Base-by-base conservation (phyloP, 2,329 filamentous ascomycete genomes). In the Aspergillus puulaauensis region DNA sequence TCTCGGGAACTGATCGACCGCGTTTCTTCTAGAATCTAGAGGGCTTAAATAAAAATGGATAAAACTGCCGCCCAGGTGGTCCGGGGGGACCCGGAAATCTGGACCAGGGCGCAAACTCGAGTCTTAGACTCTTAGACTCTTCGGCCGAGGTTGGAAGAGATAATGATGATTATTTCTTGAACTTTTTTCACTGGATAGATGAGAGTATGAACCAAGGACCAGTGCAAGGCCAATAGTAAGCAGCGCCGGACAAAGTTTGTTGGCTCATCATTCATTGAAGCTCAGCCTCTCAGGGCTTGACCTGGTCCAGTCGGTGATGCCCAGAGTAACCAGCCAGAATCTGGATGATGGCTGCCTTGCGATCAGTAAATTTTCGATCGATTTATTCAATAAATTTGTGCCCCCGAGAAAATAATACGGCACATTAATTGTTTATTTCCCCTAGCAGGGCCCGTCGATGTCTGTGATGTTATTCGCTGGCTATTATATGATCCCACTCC, bases 271-370 rank as follows among this genome's bases (percentile, higher is more conserved):
- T 31, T 8, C 27, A 31, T 31, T 31, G 27, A 31, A 4, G 27
- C 27, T 31, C 27, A 31, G 27, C 27, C 27, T 31, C 27, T 31
- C 27, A 31, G 27, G 27, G 27, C 27, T 31, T 31, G 27, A 31
- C 57, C 54, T 35, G 27, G 53, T 17, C 40, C 46, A 46, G 56
- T 56, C 60, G 52, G 57, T 60, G 60, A 61, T 61, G 57, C 60
- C 55, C 58, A 58, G 57, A 23, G 27, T 31, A 31, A 31, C 27
- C 27, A 11, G 23, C 23, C 23, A 7, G 27, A 31, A 8, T 9
- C 27, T 31, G 27, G 23, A 40, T 31, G 23, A 50, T 19, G 40
- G 55, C 44, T 56, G 50, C 47, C 49, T 47, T 57, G 59, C 37
- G 51, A 44, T 37, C 35, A 37, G 35, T 31, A n/a, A 37, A 37